phyloP scores from a whole-genome alignment of 78 protist genomes.

The Speleostelium caveatum region DNA sequence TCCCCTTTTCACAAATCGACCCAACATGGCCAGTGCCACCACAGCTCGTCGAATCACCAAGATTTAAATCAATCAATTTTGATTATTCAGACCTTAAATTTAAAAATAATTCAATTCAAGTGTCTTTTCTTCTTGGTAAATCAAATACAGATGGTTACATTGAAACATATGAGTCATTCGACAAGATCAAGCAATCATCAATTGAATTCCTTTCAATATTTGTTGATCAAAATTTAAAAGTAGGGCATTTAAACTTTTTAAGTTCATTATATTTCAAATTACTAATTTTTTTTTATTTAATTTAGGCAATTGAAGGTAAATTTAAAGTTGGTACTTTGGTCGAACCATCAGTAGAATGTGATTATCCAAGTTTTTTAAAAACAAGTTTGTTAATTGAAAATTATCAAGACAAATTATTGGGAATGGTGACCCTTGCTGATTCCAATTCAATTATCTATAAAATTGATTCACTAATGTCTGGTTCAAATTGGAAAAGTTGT shows the following conservation, averaged over 20 bases:
- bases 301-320: conserved; percentile 30
- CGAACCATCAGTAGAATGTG: not conserved
- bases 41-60: not conserved
- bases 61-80: conserved; percentile 24
- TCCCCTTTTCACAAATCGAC: conserved; percentile 1
- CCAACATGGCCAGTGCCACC: conserved; percentile 71
- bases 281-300: not conserved
- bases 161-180: not conserved
- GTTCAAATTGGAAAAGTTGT: conserved; percentile 60
- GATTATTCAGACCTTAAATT: not conserved
- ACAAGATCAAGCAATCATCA: not conserved
- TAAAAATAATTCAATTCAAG: not conserved
- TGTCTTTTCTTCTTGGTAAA: conserved; percentile 44
- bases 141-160: conserved; percentile 5
- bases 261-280: no score
- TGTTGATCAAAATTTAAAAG: conserved; percentile 22
- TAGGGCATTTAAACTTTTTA: not conserved
- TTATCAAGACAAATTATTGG: not conserved
- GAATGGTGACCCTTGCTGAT: not conserved
- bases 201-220: conserved; percentile 12
- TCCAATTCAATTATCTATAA: conserved; percentile 25
- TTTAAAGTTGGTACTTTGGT: not conserved
- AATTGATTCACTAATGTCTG: conserved; percentile 38
- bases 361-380: not conserved
- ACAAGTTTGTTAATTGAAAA: not conserved